Evolutionary conservation across 208 protist genomes (phyloP), one percentile per base, ranked within the genome.

Genomic region (Crithidia brevicula): DNA sequence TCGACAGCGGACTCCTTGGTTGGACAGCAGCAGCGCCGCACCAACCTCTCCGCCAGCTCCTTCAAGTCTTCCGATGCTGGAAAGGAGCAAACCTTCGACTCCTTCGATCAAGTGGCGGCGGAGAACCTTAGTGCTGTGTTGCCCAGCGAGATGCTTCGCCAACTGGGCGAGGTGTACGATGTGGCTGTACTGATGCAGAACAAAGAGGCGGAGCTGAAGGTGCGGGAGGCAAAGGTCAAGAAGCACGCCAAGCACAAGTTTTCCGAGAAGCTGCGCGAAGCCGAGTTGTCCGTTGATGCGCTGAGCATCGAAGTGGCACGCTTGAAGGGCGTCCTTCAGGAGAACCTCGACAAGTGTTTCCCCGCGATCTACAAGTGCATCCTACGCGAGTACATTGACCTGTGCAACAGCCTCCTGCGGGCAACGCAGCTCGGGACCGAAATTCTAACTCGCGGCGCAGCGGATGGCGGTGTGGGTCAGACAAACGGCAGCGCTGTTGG

Each of bases 171-270:
- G 16, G 60, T 69, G 23, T 51, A 61, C 47, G 22, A 23, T 43
- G 46, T n/a, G 4, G 45, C 33, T 5, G 10, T 15, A 1, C 23
- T 10, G 7, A 25, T 58, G 22, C 28, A 20, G 43, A 20, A 49
- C 0, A 46, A 54, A 4, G 23, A 27, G 7, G 53, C 18, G 16
- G 61, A 30, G 27, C 45, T 68, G n/a, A n/a, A 42, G 15, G 47
- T 6, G 9, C 33, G 33, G 18, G 23, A 61, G 25, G 27, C 33
- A 31, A 62, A 77, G 63, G 27, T 46, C 20, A 38, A 33, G 54
- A 66, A 69, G 56, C 46, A 61, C 36, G 18, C 54, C 0, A 64
- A 64, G 56, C 25, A 56, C 0, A 62, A 67, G 28, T 49, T 58
- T 18, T 18, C 25, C 11, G 51, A 38, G 20, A 52, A 56, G 53